Base-by-base conservation (phyloP, 202 grass and related monocot genomes). In the Digitaria exilis region DNA sequence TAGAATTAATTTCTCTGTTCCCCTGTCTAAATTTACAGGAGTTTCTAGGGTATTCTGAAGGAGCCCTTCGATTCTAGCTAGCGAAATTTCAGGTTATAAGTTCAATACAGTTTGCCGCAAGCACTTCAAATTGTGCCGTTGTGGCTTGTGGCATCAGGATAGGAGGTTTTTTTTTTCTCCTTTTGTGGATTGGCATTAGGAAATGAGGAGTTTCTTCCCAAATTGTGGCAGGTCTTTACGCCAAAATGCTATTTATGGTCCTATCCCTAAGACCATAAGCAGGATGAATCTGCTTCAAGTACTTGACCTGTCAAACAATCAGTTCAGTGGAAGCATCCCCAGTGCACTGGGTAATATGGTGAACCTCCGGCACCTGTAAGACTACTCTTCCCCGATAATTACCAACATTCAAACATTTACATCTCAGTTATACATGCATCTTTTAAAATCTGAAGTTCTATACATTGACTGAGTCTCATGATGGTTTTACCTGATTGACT, bases 241-340 rank as follows among this genome's bases (percentile, higher is more conserved):
- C 69, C 90, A 90, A 16, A 97, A 95, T 84, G 80, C 60, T 41
- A 82, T 97, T 35, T 94, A 84, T 28, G 92, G 95, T 21, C 84
- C 34, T 11, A 91, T 97, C 45, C 92, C 95, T 17, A 48, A 82
- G 17, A 88, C 84, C 42, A 66, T 97, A 49, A 88, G 90, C 48
- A 84, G 55, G 64, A 42, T 97, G 67, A 69, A 88, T 63, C 58
- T 44, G 70, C 88, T 95, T 16, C 79, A 80, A 25, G 84, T 39
- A 41, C 79, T 97, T 26, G 90, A 94, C 31, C 82, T 97, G 22
- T 93, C 95, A 18, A 69, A 87, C 28, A 97, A 97, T 70, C 80
- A 84, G 25, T 84, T 97, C 82, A 86, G 10, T 50, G 92, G 95
- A 75, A 69, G 31, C 65, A 93, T 97, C 75, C 94, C 94, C 19